Conservation (phyloP, 805 yeast genomes). For the Zygoascus flipseniorum region DNA sequence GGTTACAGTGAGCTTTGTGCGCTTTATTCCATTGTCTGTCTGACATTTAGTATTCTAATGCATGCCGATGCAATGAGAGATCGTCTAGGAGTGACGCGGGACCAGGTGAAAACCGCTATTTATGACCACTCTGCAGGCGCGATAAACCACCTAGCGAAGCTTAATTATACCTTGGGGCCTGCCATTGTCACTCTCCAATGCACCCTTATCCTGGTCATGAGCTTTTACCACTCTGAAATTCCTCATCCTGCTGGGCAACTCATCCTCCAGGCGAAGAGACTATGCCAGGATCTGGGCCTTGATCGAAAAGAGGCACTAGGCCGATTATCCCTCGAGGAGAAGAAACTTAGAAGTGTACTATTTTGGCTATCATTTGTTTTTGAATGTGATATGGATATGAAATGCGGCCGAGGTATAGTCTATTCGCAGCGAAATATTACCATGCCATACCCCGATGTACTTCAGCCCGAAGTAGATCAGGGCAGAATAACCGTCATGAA, state of each 20-base stretch:
- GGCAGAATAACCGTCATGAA: not conserved
- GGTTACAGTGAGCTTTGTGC: conserved; percentile 15
- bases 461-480: not conserved
- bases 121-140: not conserved
- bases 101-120: not conserved
- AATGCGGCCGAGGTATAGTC: conserved; percentile 38
- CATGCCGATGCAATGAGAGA: not conserved
- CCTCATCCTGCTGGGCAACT: not conserved
- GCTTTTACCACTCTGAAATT: not conserved
- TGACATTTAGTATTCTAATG: conserved; percentile 4
- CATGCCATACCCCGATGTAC: conserved; percentile 5
- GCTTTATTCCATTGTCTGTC: conserved; percentile 4
- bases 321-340: conserved; percentile 12
- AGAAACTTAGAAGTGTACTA: conserved; percentile 15
- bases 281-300: conserved; percentile 51
- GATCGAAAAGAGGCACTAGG: conserved; percentile 40
- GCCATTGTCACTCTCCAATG: not conserved
- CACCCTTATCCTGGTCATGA: not conserved
- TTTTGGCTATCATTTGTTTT: conserved; percentile 44
- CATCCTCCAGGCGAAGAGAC: conserved; percentile 8
- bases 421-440: conserved; percentile 21
- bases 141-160: not conserved
- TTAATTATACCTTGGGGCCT: not conserved
- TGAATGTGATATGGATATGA: conserved; percentile 39
- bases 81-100: not conserved